These are phyloP conservation scores for Eucalyptus microcorys DNA, from an alignment of 345 rosid species.

Conservation along the genomic window DNA sequence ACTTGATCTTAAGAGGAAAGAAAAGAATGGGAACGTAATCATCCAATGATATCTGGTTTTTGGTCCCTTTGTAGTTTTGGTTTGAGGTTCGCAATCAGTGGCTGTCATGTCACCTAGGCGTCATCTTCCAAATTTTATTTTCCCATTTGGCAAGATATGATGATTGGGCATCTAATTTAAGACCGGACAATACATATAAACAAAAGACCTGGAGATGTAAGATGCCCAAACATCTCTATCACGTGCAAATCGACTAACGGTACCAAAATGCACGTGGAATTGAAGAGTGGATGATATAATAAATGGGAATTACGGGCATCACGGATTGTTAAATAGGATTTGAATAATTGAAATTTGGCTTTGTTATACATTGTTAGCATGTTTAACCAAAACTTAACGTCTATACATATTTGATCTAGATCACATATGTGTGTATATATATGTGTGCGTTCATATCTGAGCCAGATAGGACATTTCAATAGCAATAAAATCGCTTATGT, in stretches of 20 bases:
- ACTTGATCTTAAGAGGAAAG: not conserved
- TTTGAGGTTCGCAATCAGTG: not conserved
- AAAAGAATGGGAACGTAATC: not conserved
- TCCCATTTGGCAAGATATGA: not conserved
- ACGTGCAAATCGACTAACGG: accelerated
- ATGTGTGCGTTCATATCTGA: not conserved
- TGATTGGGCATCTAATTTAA: not conserved
- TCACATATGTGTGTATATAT: not conserved
- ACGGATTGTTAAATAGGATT: not conserved
- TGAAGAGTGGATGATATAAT: not conserved
- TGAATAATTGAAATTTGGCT: not conserved
- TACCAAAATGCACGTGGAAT: not conserved
- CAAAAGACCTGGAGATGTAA: too few relatives aligned
- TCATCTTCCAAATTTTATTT: not conserved
- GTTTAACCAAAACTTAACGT: not conserved
- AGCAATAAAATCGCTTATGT: not conserved
- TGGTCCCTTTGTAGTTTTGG: not conserved
- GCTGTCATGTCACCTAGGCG: not conserved
- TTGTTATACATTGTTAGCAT: not conserved
- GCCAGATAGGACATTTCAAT: not conserved
- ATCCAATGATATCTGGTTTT: not conserved
- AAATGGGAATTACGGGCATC: not conserved
- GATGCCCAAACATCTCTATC: not conserved
- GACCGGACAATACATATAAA: not conserved
- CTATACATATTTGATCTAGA: not conserved